Evolutionary conservation across 495 filamentous ascomycete species (phyloP), one percentile per base, ranked within the genome.

Genomic region (Saxispiralis lemnorum): DNA sequence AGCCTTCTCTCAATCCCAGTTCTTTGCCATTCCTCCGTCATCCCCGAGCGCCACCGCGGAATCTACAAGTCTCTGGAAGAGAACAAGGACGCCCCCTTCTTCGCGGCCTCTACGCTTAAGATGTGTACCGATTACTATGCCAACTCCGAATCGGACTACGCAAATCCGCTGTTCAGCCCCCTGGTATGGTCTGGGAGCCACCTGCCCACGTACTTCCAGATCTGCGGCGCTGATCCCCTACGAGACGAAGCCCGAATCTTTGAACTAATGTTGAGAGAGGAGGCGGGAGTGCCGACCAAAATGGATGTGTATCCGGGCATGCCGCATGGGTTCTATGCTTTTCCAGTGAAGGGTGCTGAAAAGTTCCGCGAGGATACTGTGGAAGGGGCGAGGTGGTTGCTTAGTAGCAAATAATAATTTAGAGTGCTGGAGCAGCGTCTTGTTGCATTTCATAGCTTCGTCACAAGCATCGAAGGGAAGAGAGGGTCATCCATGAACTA

Each of bases 231-330:
- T 7, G 59, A 62, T 48, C 58, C 57, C n/a, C 46, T 63, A 38
- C 48, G 59, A 19, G 60, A 62, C 46, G 60, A 62, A 45, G 55
- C 45, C 16, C 36, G 60, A 28, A 38, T 61, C 10, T 56, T 52
- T 41, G 59, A 61, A 35, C 38, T 41, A 17, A 43, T 51, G 18
- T 30, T 56, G 38, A 9, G 56, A 14, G 43, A 48, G 35, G 59
- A 62, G 11, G 31, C 53, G 18, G 66, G 57, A 1, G 52, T 63
- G 6, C 51, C 58, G 47, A 62, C 59, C 3, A 62, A 54, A 39
- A 35, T 63, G 20, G 54, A 65, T 49, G 51, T 56, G 6, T 69
- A 69, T 46, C 60, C 62, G 0, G 65, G 65, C 12, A 47, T 64
- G 51, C 63, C 65, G 38, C 66, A 69, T 52, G 59, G 51, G 1